phyloP scores from a whole-genome alignment of 1,284 basidiomycete genomes.

The Cryptococcus jaspeensis region DNA sequence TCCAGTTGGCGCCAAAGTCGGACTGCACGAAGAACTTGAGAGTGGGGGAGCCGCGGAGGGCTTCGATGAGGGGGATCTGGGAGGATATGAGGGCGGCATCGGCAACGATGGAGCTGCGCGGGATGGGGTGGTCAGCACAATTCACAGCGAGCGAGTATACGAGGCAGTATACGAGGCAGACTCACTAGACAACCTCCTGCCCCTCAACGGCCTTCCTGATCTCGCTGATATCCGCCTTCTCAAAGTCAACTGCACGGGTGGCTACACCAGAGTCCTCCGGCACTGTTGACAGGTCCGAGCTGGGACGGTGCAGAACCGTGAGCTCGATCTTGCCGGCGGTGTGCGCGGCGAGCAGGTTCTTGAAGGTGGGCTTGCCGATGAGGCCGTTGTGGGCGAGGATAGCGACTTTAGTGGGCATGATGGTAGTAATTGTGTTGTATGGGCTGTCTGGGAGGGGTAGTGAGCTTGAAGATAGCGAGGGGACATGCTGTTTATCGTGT shows the following conservation, averaged over 20 bases:
- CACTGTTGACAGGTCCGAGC: slow-evolving; percentile 13
- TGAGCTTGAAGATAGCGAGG: too few relatives aligned
- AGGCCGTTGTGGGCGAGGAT: slow-evolving; percentile 19
- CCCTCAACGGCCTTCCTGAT: slow-evolving; percentile 13
- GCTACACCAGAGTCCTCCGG: slow-evolving; percentile 19
- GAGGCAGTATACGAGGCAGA: too few relatives aligned
- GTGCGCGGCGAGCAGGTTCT: slow-evolving; percentile 9
- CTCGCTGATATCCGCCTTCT: background rate
- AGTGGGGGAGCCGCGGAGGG: background rate
- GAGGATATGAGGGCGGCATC: background rate
- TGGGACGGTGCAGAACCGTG: slow-evolving; percentile 20
- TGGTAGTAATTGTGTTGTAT: too few relatives aligned
- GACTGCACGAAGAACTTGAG: background rate
- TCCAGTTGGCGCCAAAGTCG: background rate
- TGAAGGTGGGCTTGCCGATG: slow-evolving; percentile 14
- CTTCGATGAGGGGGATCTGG: background rate
- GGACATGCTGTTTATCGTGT: too few relatives aligned
- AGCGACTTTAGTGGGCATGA: slow-evolving; percentile 12
- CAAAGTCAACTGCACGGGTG: slow-evolving; percentile 15
- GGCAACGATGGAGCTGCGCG: background rate
- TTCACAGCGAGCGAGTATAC: too few relatives aligned
- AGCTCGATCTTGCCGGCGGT: slow-evolving; percentile 15
- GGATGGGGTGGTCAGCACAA: too few relatives aligned
- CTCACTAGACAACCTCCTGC: slow-evolving; percentile 22
- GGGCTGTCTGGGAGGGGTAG: too few relatives aligned